Conservation (phyloP, 2,329 filamentous ascomycete species). For the Raffaelea ambrosiae region DNA sequence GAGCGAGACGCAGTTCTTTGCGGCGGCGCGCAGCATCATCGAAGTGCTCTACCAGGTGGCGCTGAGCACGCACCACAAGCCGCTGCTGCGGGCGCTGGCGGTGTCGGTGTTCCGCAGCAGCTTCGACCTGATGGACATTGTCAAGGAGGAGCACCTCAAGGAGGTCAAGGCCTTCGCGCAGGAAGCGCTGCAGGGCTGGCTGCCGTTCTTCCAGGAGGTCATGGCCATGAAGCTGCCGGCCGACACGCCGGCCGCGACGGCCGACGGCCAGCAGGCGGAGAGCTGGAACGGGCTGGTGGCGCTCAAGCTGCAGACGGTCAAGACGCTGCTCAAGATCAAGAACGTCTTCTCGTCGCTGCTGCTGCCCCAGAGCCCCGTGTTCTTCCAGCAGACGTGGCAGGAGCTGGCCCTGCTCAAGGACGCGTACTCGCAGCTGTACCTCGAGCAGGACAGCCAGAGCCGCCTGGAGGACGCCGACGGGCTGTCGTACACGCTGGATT, state of each 20-base stretch:
- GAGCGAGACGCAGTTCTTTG: slow-evolving; percentile 91
- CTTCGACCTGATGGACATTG: slow-evolving; percentile 94
- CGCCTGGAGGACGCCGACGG: slow-evolving; percentile 83
- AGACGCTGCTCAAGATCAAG: slow-evolving; percentile 84
- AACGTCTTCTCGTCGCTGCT: slow-evolving; percentile 74
- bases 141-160: slow-evolving; percentile 83
- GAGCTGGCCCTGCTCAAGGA: slow-evolving; percentile 68
- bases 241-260: slow-evolving; percentile 35
- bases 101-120: slow-evolving; percentile 85
- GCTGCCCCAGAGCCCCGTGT: slow-evolving; percentile 68
- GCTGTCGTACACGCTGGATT: slow-evolving; percentile 90
- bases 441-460: slow-evolving; percentile 76
- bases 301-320: slow-evolving; percentile 88
- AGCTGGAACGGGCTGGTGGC: slow-evolving; percentile 75
- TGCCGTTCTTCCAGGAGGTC: slow-evolving; percentile 76
- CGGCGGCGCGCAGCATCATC: slow-evolving; percentile 77
- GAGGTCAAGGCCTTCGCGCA: slow-evolving; percentile 87
- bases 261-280: slow-evolving; percentile 46
- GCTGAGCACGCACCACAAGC: slow-evolving; percentile 63
- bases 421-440: slow-evolving; percentile 75
- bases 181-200: slow-evolving; percentile 74
- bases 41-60: slow-evolving; percentile 77
- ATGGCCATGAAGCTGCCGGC: slow-evolving; percentile 71
- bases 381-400: slow-evolving; percentile 85
- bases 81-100: slow-evolving; percentile 71